Percentiles rank a stretch among this genome's conserved stretches.
Evolutionary conservation across 1,284 basidiomycete species (phyloP).

Genomic region (Melampsora larici-populina): DNA sequence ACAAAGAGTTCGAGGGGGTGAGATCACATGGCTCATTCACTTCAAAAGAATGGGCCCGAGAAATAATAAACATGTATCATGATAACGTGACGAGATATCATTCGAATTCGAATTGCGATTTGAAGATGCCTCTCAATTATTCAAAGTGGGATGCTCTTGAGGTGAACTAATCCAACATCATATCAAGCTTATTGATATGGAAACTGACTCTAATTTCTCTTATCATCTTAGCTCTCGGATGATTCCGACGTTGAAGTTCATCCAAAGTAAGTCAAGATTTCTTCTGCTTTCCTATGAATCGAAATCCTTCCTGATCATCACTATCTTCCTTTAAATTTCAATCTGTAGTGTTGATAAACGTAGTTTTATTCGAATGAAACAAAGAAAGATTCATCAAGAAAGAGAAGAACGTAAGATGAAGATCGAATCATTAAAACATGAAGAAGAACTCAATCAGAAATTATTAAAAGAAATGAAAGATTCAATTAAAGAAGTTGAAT

Average conservation of each 20-base stretch:
- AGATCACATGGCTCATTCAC: no score
- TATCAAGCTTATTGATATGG: no score
- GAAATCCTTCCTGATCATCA: neutral
- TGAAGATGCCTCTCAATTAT: conserved; percentile 59
- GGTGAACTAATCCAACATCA: conserved; percentile 56
- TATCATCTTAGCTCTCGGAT: conserved; percentile 72
- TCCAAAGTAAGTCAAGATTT: conserved; percentile 63
- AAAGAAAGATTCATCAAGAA: conserved; percentile 97
- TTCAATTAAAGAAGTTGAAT: conserved; percentile 57
- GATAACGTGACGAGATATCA: no score
- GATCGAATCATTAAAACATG: conserved; percentile 70
- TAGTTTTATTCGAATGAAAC: conserved; percentile 91
- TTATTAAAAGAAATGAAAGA: conserved; percentile 64
- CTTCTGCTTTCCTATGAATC: conserved; percentile 42
- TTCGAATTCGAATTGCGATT: neutral
- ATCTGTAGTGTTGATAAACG: conserved; percentile 68
- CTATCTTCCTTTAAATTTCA: neutral
- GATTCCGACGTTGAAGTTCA: conserved; percentile 99
- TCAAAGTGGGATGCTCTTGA: conserved; percentile 98
- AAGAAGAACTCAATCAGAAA: conserved; percentile 76
- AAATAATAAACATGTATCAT: no score
- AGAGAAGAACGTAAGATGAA: conserved; percentile 75
- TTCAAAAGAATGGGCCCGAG: no score
- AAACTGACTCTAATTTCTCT: neutral
- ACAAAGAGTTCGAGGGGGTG: no score